Base-by-base conservation (phyloP, 129 eudicot species). In the Ambrosia trifida region DNA sequence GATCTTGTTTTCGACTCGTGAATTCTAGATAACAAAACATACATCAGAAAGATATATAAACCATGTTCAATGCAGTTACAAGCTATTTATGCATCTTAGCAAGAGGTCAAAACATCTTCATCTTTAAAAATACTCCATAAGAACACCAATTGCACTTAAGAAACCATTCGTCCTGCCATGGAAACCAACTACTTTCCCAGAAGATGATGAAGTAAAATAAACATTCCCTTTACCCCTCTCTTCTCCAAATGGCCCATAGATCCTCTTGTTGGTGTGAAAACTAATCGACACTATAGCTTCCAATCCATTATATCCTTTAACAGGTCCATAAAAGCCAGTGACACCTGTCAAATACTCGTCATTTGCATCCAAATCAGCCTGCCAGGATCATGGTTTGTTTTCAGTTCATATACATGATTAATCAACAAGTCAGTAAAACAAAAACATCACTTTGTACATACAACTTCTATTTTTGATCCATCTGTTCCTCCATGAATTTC, bases 121-220 rank as follows among this genome's bases (percentile, higher is more conserved):
- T 32, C 32, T 53, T 72, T n/a, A 72, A 4, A 73, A 51, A 30
- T 60, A 68, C 64, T 74, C 72, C 80, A 80, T 74, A 50, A 74
- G 84, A 4, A 80, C 80, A 17, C 84, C 76, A 4, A 74, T 74
- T 14, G 84, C 84, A 30, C 40, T 47, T 67, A 80, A 44, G 14
- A 46, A 43, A 31, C 11, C 4, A 19, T 54, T 36, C 64, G 41
- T 64, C 49, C 77, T 69, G 0, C 83, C 79, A 49, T 73, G 83
- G 36, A 80, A 75, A 11, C 79, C 79, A 16, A 74, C 80, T 11
- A 75, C 63, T 9, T 61, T 61, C 9, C 80, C 84, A 10, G 35
- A 9, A 50, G 57, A 53, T 19, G 63, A 5, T 18, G 79, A 79
- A 13, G 45, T 10, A 47, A 72, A 79, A 33, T 19, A 47, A 3